phyloP scores from a whole-genome alignment of 106 monocot species.

The Platanthera guangdongensis region DNA sequence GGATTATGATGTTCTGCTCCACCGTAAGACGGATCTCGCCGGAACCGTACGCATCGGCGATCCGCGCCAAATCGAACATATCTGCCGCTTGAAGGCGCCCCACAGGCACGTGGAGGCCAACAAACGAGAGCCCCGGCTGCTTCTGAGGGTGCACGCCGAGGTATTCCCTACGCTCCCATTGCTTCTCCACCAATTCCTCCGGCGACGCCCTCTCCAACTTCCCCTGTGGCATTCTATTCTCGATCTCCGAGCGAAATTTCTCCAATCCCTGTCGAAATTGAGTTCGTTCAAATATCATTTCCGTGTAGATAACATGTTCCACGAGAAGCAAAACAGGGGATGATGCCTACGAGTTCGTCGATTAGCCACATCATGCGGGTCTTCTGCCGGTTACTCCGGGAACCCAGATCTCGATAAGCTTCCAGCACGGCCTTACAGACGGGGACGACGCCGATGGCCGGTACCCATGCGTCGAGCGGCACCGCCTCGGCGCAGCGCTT shows the following conservation, averaged over 20 bases:
- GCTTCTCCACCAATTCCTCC: conserved; percentile 45
- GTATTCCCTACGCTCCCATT: conserved; percentile 76
- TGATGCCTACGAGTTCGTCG: conserved; percentile 73
- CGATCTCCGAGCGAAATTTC: conserved; percentile 67
- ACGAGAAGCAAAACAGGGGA: not conserved
- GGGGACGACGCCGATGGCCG: conserved; percentile 57
- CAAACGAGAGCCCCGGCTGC: conserved; percentile 59
- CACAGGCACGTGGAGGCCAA: conserved; percentile 77
- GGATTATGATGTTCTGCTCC: conserved; percentile 87
- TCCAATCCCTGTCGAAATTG: conserved; percentile 57
- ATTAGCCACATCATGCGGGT: conserved; percentile 99
- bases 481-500: conserved; percentile 86
- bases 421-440: conserved; percentile 73
- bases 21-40: conserved; percentile 88
- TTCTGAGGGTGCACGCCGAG: conserved; percentile 82
- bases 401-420: conserved; percentile 83
- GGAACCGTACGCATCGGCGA: conserved; percentile 72
- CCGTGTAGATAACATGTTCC: not conserved
- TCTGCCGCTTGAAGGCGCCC: conserved; percentile 68
- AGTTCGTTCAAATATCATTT: not conserved
- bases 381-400: conserved; percentile 81
- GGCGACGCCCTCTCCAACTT: conserved; percentile 44
- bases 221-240: conserved; percentile 63
- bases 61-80: conserved; percentile 77
- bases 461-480: conserved; percentile 83